phyloP scores from a whole-genome alignment of 495 filamentous ascomycete species.

The Trichoderma asperelloides region DNA sequence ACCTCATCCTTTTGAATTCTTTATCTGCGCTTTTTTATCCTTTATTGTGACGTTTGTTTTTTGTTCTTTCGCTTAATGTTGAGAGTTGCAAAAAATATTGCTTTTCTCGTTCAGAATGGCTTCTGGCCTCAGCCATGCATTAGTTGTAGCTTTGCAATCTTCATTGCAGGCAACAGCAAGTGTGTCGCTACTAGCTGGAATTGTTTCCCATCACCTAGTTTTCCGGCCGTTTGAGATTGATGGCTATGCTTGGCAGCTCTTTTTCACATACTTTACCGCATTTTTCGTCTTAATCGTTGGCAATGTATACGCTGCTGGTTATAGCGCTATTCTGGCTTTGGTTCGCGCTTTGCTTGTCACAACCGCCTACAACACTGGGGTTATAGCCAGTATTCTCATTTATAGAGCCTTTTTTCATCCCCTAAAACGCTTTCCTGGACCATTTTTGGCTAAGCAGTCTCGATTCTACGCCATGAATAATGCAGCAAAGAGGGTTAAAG shows the following conservation, averaged over 20 bases:
- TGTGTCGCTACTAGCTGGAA: neutral
- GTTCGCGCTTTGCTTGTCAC: neutral
- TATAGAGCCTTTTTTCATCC: constrained; percentile 41
- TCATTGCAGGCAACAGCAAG: neutral
- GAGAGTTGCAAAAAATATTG: neutral
- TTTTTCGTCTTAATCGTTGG: neutral
- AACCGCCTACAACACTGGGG: constrained; percentile 5
- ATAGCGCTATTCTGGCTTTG: neutral
- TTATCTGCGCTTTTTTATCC: too few relatives aligned
- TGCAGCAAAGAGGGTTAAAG: constrained; percentile 16
- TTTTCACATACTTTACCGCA: neutral
- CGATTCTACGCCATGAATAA: constrained; percentile 24
- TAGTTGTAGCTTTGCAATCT: neutral
- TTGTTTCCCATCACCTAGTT: constrained; percentile 8
- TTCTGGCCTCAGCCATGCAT: neutral
- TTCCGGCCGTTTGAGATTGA: constrained; percentile 11
- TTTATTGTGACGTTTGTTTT: too few relatives aligned
- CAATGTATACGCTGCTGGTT: neutral
- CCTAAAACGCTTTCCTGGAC: constrained; percentile 36
- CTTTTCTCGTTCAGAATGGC: neutral
- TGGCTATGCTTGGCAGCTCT: constrained; percentile 5
- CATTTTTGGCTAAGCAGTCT: constrained; percentile 27
- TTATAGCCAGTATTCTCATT: constrained; percentile 28
- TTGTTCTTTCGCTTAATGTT: neutral
- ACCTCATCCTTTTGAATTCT: too few relatives aligned